Evolutionary conservation across 768 basidiomycete genomes (phyloP).

Genomic region (Rhizopogon vulgaris): DNA sequence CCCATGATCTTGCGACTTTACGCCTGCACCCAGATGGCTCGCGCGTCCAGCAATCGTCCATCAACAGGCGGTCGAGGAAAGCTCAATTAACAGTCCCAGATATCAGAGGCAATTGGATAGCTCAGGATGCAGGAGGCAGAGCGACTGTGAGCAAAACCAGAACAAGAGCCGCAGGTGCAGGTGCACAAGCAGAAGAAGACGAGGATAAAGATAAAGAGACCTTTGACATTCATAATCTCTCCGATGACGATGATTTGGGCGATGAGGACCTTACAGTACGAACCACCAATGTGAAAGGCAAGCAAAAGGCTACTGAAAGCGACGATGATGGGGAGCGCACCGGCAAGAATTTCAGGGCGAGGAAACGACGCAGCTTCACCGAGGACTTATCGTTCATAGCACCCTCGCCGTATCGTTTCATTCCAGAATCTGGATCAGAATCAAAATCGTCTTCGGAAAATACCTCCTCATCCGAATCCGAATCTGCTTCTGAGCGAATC

Average conservation of each 20-base stretch:
- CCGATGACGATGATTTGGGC: constrained; percentile 12
- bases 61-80: constrained; percentile 28
- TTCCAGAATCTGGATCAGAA: constrained; percentile 6
- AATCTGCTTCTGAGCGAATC: constrained; percentile 8
- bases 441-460: background rate
- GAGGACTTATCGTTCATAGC: constrained; percentile 52
- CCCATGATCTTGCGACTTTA: constrained; percentile 62
- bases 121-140: constrained; percentile 56
- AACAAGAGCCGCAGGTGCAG: constrained; percentile 20
- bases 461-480: background rate
- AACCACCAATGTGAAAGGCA: constrained; percentile 16
- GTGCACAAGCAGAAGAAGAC: constrained; percentile 17
- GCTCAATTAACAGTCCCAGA: constrained; percentile 35
- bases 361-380: constrained; percentile 40
- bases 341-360: constrained; percentile 19
- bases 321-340: constrained; percentile 8
- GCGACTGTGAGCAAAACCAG: constrained; percentile 33
- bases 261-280: constrained; percentile 10
- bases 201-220: constrained; percentile 14
- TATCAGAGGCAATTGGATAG: constrained; percentile 58
- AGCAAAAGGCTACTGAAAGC: constrained; percentile 16
- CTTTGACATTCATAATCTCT: constrained; percentile 11
- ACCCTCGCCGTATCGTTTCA: constrained; percentile 16
- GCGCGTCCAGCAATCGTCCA: constrained; percentile 44
- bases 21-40: constrained; percentile 60